Evolutionary conservation across 306 rosid species (phyloP).

Genomic region (Vigna nakashimae): DNA sequence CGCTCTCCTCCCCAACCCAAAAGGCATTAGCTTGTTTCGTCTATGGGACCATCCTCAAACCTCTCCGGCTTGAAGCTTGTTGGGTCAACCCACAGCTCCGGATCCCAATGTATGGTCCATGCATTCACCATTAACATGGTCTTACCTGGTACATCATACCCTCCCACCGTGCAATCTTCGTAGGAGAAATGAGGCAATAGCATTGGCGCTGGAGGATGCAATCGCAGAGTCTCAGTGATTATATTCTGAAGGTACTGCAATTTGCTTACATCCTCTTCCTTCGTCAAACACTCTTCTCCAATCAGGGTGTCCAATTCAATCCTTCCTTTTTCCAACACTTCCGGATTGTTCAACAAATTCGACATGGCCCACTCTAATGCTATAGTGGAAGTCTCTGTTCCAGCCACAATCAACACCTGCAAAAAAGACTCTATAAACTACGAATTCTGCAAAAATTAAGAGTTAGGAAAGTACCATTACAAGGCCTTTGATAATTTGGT

Average conservation of each 20-base stretch:
- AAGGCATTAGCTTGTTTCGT: slow-evolving; percentile 43
- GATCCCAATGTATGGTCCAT: slow-evolving; percentile 71
- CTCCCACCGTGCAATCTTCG: slow-evolving; percentile 51
- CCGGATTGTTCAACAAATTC: slow-evolving; percentile 59
- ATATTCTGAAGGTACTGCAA: slow-evolving; percentile 56
- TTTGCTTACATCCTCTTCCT: slow-evolving; percentile 55
- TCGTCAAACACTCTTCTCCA: slow-evolving; percentile 36
- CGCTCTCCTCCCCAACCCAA: slow-evolving; percentile 46
- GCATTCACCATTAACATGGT: slow-evolving; percentile 58
- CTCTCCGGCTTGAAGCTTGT: slow-evolving; percentile 15
- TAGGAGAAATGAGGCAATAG: slow-evolving; percentile 58
- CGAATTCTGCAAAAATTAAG: no score
- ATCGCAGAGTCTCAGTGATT: slow-evolving; percentile 58
- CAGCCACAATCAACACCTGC: slow-evolving; percentile 57
- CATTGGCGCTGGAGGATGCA: slow-evolving; percentile 54
- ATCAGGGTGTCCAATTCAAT: not conserved
- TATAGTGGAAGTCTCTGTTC: slow-evolving; percentile 62
- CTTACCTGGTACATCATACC: slow-evolving; percentile 54
- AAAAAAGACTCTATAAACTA: not conserved
- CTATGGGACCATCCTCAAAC: slow-evolving; percentile 28
- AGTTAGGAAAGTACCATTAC: slow-evolving; percentile 49
- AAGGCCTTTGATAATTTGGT: slow-evolving; percentile 68
- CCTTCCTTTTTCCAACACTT: not conserved
- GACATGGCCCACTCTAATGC: slow-evolving; percentile 74
- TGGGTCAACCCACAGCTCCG: slow-evolving; percentile 26